phyloP scores from a whole-genome alignment of 169 alveolate species.

The Eimeria brunetti region DNA sequence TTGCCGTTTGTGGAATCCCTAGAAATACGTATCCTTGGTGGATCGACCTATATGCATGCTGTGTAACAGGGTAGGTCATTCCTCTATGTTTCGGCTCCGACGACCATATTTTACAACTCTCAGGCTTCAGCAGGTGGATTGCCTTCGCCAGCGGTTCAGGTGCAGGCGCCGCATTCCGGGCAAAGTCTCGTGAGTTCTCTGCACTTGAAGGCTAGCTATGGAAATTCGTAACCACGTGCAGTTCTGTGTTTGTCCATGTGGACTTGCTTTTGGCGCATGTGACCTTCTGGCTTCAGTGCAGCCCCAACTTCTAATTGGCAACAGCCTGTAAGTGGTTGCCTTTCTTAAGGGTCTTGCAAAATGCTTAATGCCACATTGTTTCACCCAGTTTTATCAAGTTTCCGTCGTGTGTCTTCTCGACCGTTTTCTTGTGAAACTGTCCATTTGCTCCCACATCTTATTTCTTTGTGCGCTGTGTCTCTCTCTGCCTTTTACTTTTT shows the following conservation, averaged over 20 bases:
- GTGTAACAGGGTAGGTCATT: background rate
- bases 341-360: background rate
- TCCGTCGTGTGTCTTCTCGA: background rate
- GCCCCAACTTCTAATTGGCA: background rate
- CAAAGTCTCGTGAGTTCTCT: background rate
- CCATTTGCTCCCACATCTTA: background rate
- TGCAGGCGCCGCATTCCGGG: background rate
- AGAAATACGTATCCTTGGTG: background rate
- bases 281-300: background rate
- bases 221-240: background rate
- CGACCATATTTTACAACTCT: background rate
- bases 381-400: background rate
- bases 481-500: background rate
- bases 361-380: background rate
- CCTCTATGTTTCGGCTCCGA: background rate
- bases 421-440: background rate
- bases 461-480: background rate
- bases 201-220: background rate
- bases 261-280: background rate
- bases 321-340: background rate
- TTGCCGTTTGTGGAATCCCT: background rate
- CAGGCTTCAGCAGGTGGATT: background rate
- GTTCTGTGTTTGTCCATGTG: background rate
- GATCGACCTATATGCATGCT: background rate
- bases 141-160: background rate